Evolutionary conservation across 768 basidiomycete genomes (phyloP).

Genomic region (Lyophyllum shimeji): DNA sequence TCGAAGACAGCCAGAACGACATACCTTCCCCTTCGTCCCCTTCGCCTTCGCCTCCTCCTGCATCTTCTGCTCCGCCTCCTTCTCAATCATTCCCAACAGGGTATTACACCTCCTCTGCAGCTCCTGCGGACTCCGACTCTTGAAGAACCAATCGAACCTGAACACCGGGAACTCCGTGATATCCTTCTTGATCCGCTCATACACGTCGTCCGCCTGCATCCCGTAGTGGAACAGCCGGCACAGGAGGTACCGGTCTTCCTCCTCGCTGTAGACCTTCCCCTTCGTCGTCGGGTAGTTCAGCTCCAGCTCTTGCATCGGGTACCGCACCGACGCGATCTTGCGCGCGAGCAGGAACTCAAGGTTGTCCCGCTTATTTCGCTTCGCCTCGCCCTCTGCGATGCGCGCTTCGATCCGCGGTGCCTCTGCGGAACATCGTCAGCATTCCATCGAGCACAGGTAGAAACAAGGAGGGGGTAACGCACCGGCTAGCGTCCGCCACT

Average conservation of each 20-base stretch:
- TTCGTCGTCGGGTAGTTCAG: slow-evolving; percentile 95
- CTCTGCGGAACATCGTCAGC: slow-evolving; percentile 43
- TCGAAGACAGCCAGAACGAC: slow-evolving; percentile 17
- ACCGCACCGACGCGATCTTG: slow-evolving; percentile 81
- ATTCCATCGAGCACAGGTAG: neutral
- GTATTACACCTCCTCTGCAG: slow-evolving; percentile 87
- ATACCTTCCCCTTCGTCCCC: slow-evolving; percentile 64
- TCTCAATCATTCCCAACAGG: slow-evolving; percentile 85
- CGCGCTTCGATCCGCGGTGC: slow-evolving; percentile 79
- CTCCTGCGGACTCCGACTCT: slow-evolving; percentile 89
- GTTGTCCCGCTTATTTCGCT: slow-evolving; percentile 83
- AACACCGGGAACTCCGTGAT: slow-evolving; percentile 97
- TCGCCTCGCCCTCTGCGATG: slow-evolving; percentile 86
- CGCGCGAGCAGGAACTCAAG: slow-evolving; percentile 74
- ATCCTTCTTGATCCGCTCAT: slow-evolving; percentile 94
- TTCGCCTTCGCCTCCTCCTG: slow-evolving; percentile 69
- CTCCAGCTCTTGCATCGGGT: slow-evolving; percentile 97
- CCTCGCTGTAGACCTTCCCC: slow-evolving; percentile 95
- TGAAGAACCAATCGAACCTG: slow-evolving; percentile 98
- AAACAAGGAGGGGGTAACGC: slow-evolving; percentile 18
- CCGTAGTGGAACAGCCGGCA: slow-evolving; percentile 90
- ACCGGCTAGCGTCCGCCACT: slow-evolving; percentile 86
- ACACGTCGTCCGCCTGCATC: slow-evolving; percentile 84
- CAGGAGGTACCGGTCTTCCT: slow-evolving; percentile 94
- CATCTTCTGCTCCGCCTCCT: slow-evolving; percentile 75